A percentile compares a stretch with the other conserved stretches of the same genome.
Evolutionary conservation across 2,329 filamentous ascomycete species (phyloP).

Genomic region (Venturiaceae sp.): DNA sequence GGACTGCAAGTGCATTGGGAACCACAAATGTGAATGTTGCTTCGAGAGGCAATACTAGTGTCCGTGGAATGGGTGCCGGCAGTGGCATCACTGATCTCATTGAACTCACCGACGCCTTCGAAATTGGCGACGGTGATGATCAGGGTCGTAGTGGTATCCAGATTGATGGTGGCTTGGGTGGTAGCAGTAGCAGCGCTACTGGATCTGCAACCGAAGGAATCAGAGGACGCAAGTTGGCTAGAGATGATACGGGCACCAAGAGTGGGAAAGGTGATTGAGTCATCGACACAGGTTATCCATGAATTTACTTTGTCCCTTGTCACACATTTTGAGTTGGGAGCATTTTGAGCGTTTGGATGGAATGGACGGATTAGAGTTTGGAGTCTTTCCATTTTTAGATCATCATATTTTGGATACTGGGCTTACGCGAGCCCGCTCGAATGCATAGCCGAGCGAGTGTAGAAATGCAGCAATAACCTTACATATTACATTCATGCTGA

Average conservation of each 20-base stretch:
- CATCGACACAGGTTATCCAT: not conserved
- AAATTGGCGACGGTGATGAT: slow-evolving; percentile 24
- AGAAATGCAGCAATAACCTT: not conserved
- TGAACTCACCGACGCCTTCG: slow-evolving; percentile 55
- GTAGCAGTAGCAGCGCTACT: not conserved
- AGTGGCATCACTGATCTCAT: slow-evolving; percentile 55
- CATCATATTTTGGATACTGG: not conserved
- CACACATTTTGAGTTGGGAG: not conserved
- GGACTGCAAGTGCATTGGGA: slow-evolving; percentile 34
- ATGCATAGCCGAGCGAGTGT: not conserved
- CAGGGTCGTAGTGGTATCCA: slow-evolving; percentile 3
- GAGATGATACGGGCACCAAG: not conserved
- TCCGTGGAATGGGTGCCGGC: slow-evolving; percentile 18
- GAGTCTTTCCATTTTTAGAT: not conserved
- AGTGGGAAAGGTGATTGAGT: slow-evolving; percentile 5
- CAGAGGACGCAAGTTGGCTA: slow-evolving; percentile 3
- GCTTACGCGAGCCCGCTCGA: not conserved
- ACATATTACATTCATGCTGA: too few species aligned
- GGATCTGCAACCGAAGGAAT: not conserved
- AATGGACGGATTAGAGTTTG: not conserved
- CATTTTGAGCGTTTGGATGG: not conserved
- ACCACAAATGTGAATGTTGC: slow-evolving; percentile 15
- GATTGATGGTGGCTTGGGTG: not conserved
- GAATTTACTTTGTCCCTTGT: not conserved
- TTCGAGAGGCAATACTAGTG: not conserved